phyloP scores from a whole-genome alignment of 257 asterid species.

The Przewalskia tangutica region DNA sequence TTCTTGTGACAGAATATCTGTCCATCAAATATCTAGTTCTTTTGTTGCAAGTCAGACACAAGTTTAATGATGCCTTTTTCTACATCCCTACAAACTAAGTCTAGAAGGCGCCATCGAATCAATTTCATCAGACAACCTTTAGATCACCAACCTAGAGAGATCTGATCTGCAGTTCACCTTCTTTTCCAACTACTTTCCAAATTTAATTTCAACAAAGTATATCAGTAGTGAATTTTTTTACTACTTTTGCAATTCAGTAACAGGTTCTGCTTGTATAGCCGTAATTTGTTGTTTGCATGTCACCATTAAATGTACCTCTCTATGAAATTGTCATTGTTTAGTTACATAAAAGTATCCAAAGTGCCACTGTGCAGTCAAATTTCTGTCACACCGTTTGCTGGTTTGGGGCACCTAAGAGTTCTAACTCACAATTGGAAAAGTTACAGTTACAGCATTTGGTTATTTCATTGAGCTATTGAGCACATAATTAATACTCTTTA shows the following conservation, averaged over 20 bases:
- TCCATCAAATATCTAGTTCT: not conserved
- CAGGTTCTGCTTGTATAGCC: not conserved
- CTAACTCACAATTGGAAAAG: not conserved
- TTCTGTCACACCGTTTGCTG: not conserved
- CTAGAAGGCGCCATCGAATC: not conserved
- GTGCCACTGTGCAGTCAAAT: not conserved
- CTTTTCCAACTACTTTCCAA: not conserved
- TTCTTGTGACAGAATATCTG: not conserved
- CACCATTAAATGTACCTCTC: not conserved
- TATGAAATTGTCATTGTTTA: not conserved
- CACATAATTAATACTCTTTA: not conserved
- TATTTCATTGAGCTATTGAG: not conserved
- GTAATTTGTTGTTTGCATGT: not conserved
- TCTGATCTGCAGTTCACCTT: not conserved
- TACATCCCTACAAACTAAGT: not conserved
- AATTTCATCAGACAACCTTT: not conserved
- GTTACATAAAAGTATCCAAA: not conserved
- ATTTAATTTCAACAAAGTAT: not conserved
- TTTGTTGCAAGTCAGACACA: not conserved
- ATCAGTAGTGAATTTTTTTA: not conserved
- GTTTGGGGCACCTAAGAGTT: not conserved
- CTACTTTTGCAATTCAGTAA: not conserved
- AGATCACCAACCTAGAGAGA: not conserved
- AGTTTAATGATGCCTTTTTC: not conserved
- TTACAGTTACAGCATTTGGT: not conserved